These are phyloP conservation scores for Moricandia arvensis DNA, from an alignment of 345 rosid genomes.

Conservation along the genomic window DNA sequence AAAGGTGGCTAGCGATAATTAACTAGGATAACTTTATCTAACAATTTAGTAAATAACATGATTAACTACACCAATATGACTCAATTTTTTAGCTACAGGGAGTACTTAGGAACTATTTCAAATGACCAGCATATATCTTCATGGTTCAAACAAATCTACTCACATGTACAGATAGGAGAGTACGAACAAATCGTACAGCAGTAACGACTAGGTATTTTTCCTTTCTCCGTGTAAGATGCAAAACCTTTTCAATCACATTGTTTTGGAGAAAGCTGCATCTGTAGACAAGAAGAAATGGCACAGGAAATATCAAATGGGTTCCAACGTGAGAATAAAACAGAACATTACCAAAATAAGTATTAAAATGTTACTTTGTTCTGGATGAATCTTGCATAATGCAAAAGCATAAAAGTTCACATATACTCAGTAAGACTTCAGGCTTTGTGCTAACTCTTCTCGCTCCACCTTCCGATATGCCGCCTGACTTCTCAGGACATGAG, in stretches of 20 bases:
- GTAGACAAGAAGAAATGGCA: conserved; percentile 39
- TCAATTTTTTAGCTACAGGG: conserved; percentile 15
- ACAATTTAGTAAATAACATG: neutral
- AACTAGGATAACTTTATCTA: neutral
- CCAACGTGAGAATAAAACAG: conserved; percentile 19
- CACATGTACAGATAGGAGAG: conserved; percentile 78
- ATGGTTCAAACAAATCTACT: conserved; percentile 39
- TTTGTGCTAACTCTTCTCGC: conserved; percentile 48
- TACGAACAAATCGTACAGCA: conserved; percentile 90
- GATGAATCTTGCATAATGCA: conserved; percentile 91
- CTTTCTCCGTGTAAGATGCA: conserved; percentile 72
- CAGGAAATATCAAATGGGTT: conserved; percentile 9
- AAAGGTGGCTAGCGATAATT: neutral
- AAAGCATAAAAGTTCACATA: conserved; percentile 93
- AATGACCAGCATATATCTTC: neutral
- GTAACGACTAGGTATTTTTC: conserved; percentile 96
- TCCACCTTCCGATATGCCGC: conserved; percentile 43
- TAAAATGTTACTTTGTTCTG: conserved; percentile 70
- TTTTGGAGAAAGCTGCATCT: conserved; percentile 90
- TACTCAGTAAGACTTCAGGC: conserved; percentile 86
- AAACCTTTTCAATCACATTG: conserved; percentile 73
- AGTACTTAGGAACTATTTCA: conserved; percentile 2
- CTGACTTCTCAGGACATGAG: conserved; percentile 61
- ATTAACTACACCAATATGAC: conserved; percentile 17
- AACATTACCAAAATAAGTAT: conserved; percentile 8